Percentiles rank a stretch among this genome's conserved stretches.
Conservation (phyloP, 768 basidiomycete species). For the Dacryopinax spathularia region DNA sequence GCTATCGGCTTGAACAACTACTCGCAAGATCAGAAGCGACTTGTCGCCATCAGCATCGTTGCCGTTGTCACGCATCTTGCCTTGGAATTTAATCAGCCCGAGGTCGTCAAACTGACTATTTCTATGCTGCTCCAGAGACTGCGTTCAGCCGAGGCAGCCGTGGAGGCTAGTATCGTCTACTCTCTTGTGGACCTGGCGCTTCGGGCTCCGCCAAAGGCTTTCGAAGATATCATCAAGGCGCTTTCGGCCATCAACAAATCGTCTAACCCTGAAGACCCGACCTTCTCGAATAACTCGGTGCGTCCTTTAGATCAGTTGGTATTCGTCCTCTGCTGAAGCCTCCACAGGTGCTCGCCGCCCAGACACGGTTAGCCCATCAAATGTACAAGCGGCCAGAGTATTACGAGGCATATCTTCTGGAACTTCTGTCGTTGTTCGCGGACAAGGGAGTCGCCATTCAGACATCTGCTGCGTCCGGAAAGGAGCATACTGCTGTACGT, state of each 20-base stretch:
- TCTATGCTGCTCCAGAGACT: constrained; percentile 87
- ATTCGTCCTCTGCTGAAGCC: neutral
- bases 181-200: constrained; percentile 84
- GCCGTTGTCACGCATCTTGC: constrained; percentile 80
- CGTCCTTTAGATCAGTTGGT: neutral
- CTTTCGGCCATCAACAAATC: constrained; percentile 76
- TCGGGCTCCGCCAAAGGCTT: constrained; percentile 57
- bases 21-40: constrained; percentile 69
- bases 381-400: constrained; percentile 58
- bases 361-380: constrained; percentile 77
- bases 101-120: constrained; percentile 76
- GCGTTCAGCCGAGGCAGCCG: constrained; percentile 67
- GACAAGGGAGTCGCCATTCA: constrained; percentile 89
- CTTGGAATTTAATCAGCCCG: constrained; percentile 51
- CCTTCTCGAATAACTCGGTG: constrained; percentile 83
- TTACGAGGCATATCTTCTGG: constrained; percentile 65
- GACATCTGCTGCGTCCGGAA: constrained; percentile 42
- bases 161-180: constrained; percentile 82
- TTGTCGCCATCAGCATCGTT: constrained; percentile 81
- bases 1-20: constrained; percentile 52
- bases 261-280: constrained; percentile 76
- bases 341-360: constrained; percentile 67
- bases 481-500: constrained; percentile 8
- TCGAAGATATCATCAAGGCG: constrained; percentile 67
- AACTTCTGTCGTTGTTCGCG: constrained; percentile 70